Percentiles rank a stretch among this genome's conserved stretches.
phyloP scores from a whole-genome alignment of 2,329 filamentous ascomycete species.

The Zymoseptoria ardabiliae region DNA sequence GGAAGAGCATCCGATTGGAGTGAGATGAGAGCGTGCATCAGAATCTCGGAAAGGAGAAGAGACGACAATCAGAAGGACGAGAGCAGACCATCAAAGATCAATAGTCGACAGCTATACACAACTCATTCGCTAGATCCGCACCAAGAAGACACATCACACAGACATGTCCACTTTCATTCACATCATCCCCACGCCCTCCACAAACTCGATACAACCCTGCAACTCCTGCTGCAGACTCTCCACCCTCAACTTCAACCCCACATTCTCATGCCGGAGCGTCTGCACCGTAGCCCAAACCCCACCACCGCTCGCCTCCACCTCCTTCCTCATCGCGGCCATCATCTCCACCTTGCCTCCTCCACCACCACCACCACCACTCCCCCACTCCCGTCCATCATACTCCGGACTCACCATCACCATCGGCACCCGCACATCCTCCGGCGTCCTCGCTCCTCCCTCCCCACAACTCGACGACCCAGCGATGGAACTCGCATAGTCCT shows the following conservation, averaged over 20 bases:
- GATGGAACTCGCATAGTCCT: not conserved
- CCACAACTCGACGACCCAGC: not conserved
- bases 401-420: not conserved
- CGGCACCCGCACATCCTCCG: not conserved
- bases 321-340: not conserved
- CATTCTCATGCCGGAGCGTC: conserved; percentile 49
- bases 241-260: conserved; percentile 45
- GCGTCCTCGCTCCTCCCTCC: not conserved
- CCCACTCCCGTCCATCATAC: not conserved
- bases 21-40: too few relatives aligned
- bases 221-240: conserved; percentile 48
- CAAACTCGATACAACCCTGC: conserved; percentile 50
- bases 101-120: not conserved
- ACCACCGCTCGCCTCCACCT: conserved; percentile 12
- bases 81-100: not conserved
- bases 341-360: not conserved
- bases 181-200: conserved; percentile 19
- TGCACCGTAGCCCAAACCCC: conserved; percentile 48
- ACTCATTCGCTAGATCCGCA: not conserved
- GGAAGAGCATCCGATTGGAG: too few relatives aligned
- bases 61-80: not conserved
- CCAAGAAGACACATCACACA: not conserved
- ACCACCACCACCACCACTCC: not conserved
- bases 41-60: too few relatives aligned
- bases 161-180: not conserved